Evolutionary conservation across 2,329 filamentous ascomycete genomes (phyloP), one percentile per base, ranked within the genome.

Genomic region (Elsinoe batatas): DNA sequence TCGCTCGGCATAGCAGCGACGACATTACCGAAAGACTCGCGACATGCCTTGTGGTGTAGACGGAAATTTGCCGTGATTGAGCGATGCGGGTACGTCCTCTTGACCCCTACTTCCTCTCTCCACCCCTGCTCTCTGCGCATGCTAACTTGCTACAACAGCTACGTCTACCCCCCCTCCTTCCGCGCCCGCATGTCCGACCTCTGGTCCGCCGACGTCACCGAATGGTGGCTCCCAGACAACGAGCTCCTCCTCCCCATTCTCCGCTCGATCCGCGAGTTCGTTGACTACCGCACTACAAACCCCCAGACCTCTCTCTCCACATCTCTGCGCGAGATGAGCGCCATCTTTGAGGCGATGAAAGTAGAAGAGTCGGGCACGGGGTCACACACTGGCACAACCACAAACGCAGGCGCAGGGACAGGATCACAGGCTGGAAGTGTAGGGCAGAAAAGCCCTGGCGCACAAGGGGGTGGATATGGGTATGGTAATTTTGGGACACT

Each of bases 171-270:
- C 1, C 75, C 81, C 30, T 80, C 81, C 11, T 83, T 91, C 63
- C 85, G 91, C 57, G 76, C 73, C 32, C 84, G 84, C 61, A 85
- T 97, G 79, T 82, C 87, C 32, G 79, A 86, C 46, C 69, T 88
- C 20, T 95, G 93, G 77, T 76, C 79, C 58, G 80, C 88, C 12
- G 82, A 84, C 17, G 82, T 90, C 54, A 80, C 81, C 43, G 78
- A 84, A 57, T 96, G 90, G 88, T 98, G 93, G 93, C 79, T 96
- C 2, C 88, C 90, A 2, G 80, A 93, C 67, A 81, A 88, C 59
- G 86, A 91, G 72, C 82, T 81, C 1, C 87, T 87, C 63, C 84
- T 81, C 10, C 79, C 81, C 0, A 80, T 94, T 40, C 77, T 96
- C 54, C 84, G 83, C 53, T 85, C 80, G 54, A 83, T 95, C 59